Conservation (phyloP, 805 yeast genomes). For the Tetrapisispora arboricola region DNA sequence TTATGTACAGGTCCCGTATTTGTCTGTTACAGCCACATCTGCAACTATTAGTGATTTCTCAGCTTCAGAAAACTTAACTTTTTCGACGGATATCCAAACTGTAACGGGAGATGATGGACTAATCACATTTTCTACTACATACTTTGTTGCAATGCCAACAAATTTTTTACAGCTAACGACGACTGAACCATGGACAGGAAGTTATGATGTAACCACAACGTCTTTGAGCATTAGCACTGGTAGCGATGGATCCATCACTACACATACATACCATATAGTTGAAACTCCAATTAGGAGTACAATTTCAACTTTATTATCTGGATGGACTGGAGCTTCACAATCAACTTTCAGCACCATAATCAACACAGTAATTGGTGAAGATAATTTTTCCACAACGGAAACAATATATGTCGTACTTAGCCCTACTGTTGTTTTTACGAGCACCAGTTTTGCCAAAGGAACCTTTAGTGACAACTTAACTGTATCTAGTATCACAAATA, state of each 20-base stretch:
- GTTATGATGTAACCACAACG: not conserved
- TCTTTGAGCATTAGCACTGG: not conserved
- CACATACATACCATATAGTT: not conserved
- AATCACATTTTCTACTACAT: not conserved
- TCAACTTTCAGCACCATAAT: not conserved
- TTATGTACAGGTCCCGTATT: constrained; percentile 1
- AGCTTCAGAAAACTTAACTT: not conserved
- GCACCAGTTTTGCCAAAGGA: not conserved
- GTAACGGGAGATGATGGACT: not conserved
- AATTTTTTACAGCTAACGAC: not conserved
- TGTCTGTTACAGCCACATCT: not conserved
- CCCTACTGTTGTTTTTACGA: not conserved
- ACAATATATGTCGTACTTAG: not conserved
- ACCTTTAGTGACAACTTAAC: not conserved
- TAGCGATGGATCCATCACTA: not conserved
- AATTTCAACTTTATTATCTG: not conserved
- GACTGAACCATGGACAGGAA: not conserved
- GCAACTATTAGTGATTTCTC: not conserved
- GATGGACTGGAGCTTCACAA: not conserved
- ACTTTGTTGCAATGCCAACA: constrained; percentile 1
- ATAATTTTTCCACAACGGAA: not conserved
- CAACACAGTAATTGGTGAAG: not conserved
- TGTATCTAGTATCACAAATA: not conserved
- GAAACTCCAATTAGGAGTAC: not conserved
- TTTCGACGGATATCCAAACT: not conserved